Conservation (phyloP, 169 alveolate species). For the Hepatocystis sp. region DNA sequence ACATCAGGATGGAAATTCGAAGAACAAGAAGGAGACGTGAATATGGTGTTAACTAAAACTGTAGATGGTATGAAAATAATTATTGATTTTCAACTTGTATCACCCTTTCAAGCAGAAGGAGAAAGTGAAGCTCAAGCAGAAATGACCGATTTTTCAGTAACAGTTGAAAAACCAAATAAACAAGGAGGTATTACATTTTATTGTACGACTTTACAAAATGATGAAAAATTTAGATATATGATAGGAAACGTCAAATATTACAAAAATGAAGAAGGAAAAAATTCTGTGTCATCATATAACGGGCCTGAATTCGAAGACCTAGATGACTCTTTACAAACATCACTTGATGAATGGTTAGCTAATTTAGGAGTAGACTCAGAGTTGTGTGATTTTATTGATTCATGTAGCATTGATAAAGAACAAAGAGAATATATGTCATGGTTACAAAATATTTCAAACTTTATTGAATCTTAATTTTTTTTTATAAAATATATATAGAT, state of each 20-base stretch:
- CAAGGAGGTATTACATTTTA: slow-evolving; percentile 89
- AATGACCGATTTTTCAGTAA: slow-evolving; percentile 91
- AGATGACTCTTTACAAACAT: slow-evolving; percentile 91
- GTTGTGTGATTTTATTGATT: slow-evolving; percentile 91
- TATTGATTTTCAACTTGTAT: slow-evolving; percentile 88
- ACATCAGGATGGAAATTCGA: slow-evolving; percentile 86
- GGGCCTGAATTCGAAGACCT: slow-evolving; percentile 95
- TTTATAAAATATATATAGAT: not conserved
- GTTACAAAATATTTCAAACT: slow-evolving; percentile 82
- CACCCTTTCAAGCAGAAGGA: slow-evolving; percentile 90
- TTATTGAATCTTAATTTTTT: slow-evolving; percentile 27
- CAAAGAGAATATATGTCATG: slow-evolving; percentile 88
- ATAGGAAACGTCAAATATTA: slow-evolving; percentile 88
- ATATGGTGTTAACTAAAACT: slow-evolving; percentile 85
- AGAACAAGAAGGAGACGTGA: slow-evolving; percentile 89
- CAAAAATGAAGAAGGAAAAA: slow-evolving; percentile 85
- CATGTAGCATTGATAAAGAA: slow-evolving; percentile 91
- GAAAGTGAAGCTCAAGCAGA: slow-evolving; percentile 90
- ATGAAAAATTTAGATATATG: slow-evolving; percentile 87
- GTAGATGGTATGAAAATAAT: slow-evolving; percentile 87
- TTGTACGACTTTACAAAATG: slow-evolving; percentile 91
- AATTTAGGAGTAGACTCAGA: slow-evolving; percentile 90
- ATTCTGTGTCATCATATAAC: slow-evolving; percentile 88
- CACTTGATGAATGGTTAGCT: slow-evolving; percentile 89
- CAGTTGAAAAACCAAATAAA: slow-evolving; percentile 85